A percentile compares a stretch with the other conserved stretches of the same genome.
Conservation (phyloP, 2,329 filamentous ascomycete genomes). For the Trichoderma sp. region DNA sequence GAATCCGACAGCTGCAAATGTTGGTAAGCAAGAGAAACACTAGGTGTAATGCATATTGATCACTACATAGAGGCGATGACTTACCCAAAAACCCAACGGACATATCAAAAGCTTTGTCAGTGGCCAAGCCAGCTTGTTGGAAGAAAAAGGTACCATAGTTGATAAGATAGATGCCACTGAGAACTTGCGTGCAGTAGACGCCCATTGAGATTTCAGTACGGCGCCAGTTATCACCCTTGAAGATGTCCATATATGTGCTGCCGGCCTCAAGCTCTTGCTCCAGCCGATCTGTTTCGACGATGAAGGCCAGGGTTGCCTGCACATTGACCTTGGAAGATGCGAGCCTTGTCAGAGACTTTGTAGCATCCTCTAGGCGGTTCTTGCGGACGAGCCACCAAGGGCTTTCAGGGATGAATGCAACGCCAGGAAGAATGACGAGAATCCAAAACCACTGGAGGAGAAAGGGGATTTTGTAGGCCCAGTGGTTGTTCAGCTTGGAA, state of each 20-base stretch:
- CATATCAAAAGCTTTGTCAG: constrained; percentile 44
- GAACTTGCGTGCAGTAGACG: constrained; percentile 45
- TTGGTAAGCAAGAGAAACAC: constrained; percentile 44
- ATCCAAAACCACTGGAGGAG: constrained; percentile 14
- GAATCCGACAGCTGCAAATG: constrained; percentile 41
- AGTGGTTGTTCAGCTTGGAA: constrained; percentile 46
- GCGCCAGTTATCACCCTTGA: constrained; percentile 48
- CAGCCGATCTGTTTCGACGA: constrained; percentile 58
- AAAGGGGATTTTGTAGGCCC: constrained; percentile 55
- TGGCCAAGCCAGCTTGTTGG: constrained; percentile 45
- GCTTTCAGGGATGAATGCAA: constrained; percentile 10
- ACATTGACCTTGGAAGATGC: constrained; percentile 47
- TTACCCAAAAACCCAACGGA: constrained; percentile 37
- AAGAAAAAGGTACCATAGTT: constrained; percentile 52
- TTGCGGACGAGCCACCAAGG: constrained; percentile 13
- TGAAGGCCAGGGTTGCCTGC: constrained; percentile 59
- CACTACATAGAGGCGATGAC: neutral
- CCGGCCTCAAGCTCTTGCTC: constrained; percentile 45
- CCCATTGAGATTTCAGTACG: constrained; percentile 50
- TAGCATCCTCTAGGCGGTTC: constrained; percentile 33
- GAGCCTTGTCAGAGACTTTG: constrained; percentile 34
- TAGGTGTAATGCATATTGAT: neutral
- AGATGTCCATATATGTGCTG: constrained; percentile 49
- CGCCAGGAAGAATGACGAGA: neutral
- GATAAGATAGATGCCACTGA: constrained; percentile 43